Conservation (phyloP, 495 filamentous ascomycete species). For the Trichoderma erinaceum region DNA sequence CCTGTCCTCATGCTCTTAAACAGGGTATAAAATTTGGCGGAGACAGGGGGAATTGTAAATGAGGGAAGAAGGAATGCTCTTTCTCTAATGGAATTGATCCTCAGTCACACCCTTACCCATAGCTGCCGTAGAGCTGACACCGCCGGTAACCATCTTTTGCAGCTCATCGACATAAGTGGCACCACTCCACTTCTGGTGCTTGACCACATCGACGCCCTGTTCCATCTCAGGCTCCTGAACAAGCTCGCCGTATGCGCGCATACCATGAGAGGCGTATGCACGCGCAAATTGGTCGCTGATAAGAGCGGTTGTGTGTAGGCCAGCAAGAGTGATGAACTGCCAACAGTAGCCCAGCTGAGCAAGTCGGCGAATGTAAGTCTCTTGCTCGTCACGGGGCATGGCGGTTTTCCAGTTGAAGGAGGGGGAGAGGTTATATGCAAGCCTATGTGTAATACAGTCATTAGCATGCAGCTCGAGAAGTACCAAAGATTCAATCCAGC, state of each 20-base stretch:
- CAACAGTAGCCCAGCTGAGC: conserved; percentile 89
- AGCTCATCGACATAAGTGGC: conserved; percentile 90
- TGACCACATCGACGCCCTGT: conserved; percentile 83
- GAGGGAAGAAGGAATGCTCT: background rate
- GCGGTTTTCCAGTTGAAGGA: conserved; percentile 99
- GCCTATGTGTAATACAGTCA: conserved; percentile 38
- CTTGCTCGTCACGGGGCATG: conserved; percentile 88
- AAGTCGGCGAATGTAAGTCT: conserved; percentile 92
- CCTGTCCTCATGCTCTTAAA: background rate
- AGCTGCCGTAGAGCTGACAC: conserved; percentile 81
- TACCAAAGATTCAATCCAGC: too few relatives aligned
- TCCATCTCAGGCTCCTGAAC: conserved; percentile 98
- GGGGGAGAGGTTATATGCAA: conserved; percentile 95
- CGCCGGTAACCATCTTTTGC: conserved; percentile 95
- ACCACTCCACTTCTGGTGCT: conserved; percentile 97
- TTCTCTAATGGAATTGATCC: conserved; percentile 67
- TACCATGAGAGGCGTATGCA: conserved; percentile 74
- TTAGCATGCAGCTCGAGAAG: background rate
- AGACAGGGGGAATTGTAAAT: background rate
- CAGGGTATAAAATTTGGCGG: conserved; percentile 2
- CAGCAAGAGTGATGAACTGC: conserved; percentile 99
- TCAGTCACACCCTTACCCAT: conserved; percentile 99
- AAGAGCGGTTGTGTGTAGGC: conserved; percentile 89
- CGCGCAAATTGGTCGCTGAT: conserved; percentile 82
- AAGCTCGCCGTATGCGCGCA: conserved; percentile 94